Percentiles rank a stretch among this genome's conserved stretches.
Conservation (phyloP, 2,329 filamentous ascomycete genomes). For the Monosporascus sp. region DNA sequence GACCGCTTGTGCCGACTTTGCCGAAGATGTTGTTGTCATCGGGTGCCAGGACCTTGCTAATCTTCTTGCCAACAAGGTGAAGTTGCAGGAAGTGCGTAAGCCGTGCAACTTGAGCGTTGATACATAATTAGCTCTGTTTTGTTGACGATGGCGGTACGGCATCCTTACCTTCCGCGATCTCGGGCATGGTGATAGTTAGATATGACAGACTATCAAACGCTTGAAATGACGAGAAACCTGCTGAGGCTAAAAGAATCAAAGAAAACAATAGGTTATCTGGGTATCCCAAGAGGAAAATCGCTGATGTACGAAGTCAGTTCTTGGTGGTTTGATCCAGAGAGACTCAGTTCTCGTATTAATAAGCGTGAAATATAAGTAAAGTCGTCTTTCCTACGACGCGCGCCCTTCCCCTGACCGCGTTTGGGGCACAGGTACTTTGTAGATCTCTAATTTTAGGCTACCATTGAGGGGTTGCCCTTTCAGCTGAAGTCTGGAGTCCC, state of each 20-base stretch:
- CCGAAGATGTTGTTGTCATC: constrained; percentile 86
- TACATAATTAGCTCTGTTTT: not conserved
- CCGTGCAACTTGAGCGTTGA: constrained; percentile 57
- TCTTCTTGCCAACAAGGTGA: constrained; percentile 77
- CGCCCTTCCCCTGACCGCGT: not conserved
- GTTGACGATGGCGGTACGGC: not conserved
- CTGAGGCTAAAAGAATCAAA: not conserved
- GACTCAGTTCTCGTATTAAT: not conserved
- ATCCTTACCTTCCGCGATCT: constrained; percentile 23
- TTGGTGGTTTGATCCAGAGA: too few relatives aligned
- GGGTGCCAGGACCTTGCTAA: constrained; percentile 63
- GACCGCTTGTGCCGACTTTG: constrained; percentile 77
- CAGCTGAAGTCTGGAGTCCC: too few relatives aligned
- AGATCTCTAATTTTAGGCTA: not conserved
- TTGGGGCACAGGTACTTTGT: not conserved
- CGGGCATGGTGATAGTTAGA: constrained; percentile 17
- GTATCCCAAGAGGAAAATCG: not conserved
- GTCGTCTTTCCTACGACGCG: not conserved
- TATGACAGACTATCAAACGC: not conserved
- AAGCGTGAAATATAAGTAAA: not conserved
- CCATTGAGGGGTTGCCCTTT: not conserved
- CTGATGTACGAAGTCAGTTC: too few relatives aligned
- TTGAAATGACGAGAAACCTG: too few relatives aligned
- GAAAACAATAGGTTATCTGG: not conserved
- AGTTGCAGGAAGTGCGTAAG: constrained; percentile 80